Conservation (phyloP, 108 stramenopile genomes). For the Bacterosira constricta region DNA sequence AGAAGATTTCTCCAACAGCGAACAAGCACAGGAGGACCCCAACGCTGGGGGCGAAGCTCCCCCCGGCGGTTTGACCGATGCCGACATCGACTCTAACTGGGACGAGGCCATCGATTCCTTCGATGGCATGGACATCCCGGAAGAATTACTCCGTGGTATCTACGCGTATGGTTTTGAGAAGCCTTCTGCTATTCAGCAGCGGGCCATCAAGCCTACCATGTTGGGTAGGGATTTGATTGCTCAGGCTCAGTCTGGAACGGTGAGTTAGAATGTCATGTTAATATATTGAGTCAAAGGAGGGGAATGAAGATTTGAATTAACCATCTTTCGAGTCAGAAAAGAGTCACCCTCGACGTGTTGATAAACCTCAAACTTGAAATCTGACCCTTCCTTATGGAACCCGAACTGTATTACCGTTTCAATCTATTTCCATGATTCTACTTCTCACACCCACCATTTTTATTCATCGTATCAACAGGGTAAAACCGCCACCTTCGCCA, state of each 20-base stretch:
- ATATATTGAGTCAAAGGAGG: slow-evolving; percentile 16
- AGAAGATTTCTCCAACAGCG: slow-evolving; percentile 43
- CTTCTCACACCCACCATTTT: not conserved
- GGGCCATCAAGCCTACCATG: slow-evolving; percentile 98
- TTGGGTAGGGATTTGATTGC: slow-evolving; percentile 98
- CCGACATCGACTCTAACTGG: slow-evolving; percentile 92
- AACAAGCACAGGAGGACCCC: slow-evolving; percentile 36
- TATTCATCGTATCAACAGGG: slow-evolving; percentile 57
- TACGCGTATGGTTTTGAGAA: slow-evolving; percentile 99
- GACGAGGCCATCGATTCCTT: slow-evolving; percentile 94
- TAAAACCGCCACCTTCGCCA: slow-evolving; percentile 99
- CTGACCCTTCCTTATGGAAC: slow-evolving; percentile 62
- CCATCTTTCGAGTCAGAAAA: slow-evolving; percentile 99
- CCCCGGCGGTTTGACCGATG: slow-evolving; percentile 80
- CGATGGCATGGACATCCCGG: slow-evolving; percentile 97
- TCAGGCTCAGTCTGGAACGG: slow-evolving; percentile 99
- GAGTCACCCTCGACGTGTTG: slow-evolving; percentile 93
- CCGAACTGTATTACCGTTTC: not conserved
- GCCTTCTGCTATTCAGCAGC: slow-evolving; percentile 99
- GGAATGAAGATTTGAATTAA: slow-evolving; percentile 82
- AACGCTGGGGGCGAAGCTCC: slow-evolving; percentile 38
- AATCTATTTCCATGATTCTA: not conserved
- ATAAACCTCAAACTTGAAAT: slow-evolving; percentile 79
- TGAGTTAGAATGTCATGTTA: slow-evolving; percentile 41
- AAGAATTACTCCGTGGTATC: slow-evolving; percentile 97